phyloP scores from a whole-genome alignment of 768 basidiomycete genomes.

The Mycena alexandri region DNA sequence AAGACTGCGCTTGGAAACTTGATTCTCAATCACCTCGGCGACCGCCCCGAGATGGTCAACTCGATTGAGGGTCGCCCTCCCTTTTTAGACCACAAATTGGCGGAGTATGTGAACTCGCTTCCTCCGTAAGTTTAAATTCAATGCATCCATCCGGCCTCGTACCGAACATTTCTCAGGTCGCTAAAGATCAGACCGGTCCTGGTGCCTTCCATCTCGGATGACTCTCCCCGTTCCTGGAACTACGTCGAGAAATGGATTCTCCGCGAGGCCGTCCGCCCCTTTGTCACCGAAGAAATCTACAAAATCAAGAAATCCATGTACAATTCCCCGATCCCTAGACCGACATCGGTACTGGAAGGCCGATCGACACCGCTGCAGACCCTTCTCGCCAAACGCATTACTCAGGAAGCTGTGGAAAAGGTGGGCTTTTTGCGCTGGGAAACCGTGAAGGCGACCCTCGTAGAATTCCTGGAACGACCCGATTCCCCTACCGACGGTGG shows the following conservation, averaged over 20 bases:
- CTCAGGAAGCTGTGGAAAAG: background rate
- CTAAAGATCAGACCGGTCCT: constrained; percentile 16
- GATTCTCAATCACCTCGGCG: constrained; percentile 19
- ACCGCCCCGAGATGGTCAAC: constrained; percentile 18
- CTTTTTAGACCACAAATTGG: constrained; percentile 21
- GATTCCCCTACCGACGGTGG: constrained; percentile 7
- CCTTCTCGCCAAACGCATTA: constrained; percentile 6
- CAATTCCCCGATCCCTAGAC: constrained; percentile 15
- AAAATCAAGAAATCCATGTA: constrained; percentile 9
- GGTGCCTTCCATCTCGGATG: background rate
- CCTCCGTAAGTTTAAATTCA: constrained; percentile 3
- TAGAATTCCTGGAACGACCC: constrained; percentile 4
- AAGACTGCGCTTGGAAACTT: constrained; percentile 13
- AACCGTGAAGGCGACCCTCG: constrained; percentile 1
- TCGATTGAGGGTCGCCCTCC: constrained; percentile 15
- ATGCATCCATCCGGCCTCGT: too few relatives aligned
- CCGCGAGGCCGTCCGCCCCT: constrained; percentile 9
- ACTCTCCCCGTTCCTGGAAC: constrained; percentile 6
- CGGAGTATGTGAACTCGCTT: constrained; percentile 16
- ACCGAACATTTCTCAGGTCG: background rate
- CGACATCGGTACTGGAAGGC: constrained; percentile 12
- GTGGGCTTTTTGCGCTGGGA: constrained; percentile 10
- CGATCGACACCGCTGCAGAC: constrained; percentile 14
- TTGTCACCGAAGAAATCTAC: constrained; percentile 14
- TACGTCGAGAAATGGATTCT: constrained; percentile 22